phyloP scores from a whole-genome alignment of 306 rosid species.

The Comarum palustre region DNA sequence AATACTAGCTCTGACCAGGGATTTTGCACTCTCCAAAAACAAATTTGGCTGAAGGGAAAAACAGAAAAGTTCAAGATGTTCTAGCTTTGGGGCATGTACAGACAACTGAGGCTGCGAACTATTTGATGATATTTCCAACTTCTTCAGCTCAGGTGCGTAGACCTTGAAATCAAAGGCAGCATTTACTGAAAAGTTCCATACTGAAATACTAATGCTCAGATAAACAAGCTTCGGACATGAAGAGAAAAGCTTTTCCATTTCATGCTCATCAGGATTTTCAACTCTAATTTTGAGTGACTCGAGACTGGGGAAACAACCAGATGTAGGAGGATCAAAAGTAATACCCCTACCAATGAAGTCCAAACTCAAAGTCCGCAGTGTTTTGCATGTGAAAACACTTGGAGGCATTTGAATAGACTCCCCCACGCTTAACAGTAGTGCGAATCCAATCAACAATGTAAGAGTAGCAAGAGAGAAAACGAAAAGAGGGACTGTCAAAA shows the following conservation, averaged over 20 bases:
- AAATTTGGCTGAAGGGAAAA: neutral
- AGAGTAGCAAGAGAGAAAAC: too few species aligned
- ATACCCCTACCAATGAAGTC: neutral
- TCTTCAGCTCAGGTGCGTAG: neutral
- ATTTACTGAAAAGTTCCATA: too few species aligned
- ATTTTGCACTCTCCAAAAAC: neutral
- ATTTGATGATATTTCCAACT: too few species aligned
- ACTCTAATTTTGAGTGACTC: neutral
- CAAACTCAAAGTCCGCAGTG: neutral
- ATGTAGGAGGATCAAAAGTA: neutral
- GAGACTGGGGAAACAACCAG: neutral
- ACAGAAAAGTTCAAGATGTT: neutral
- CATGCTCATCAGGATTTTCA: neutral
- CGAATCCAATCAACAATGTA: neutral
- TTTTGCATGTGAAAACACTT: neutral
- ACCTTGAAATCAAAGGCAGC: neutral
- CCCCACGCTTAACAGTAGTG: neutral
- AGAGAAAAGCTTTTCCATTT: neutral
- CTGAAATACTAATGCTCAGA: neutral
- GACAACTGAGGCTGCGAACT: too few species aligned
- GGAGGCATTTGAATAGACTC: neutral
- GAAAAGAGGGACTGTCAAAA: too few species aligned
- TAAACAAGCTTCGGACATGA: neutral
- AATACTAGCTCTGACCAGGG: neutral
- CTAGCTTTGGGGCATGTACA: neutral